Evolutionary conservation across 140 eudicot genomes (phyloP), one percentile per base, ranked within the genome.

Genomic region (Flaveria floridana): DNA sequence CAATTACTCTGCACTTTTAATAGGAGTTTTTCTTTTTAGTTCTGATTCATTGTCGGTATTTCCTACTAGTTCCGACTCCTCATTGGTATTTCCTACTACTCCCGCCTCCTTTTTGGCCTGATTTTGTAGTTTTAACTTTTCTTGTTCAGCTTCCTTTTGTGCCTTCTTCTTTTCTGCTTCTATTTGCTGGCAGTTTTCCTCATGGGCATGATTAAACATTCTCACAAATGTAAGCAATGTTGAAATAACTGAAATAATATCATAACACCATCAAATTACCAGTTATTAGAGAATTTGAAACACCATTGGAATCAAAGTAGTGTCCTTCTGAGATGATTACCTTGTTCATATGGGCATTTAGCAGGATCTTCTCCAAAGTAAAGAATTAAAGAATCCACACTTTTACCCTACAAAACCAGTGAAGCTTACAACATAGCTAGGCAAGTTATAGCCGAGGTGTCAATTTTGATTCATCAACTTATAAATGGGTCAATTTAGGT

Each of bases 341-440:
- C 95, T 91, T 83, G 90, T 71, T 91, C 97, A 81, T 86, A 91
- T 13, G 89, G 92, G 72, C 84, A 84, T 63, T 85, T 82, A 16
- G 81, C 78, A 72, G 90, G 90, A 79, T 91, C 92, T 84, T 95
- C 97, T 46, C 97, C 97, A 50, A 91, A 91, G 82, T 91, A 91
- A 72, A 77, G 72, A 72, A 88, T 84, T 79, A 88, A 73, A 14
- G 87, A 83, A 79, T 91, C 97, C 68, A 87, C 92, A 84, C 78
- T 75, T 70, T 80, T 86, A 74, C 92, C 95, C 97, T 91, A 73
- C 12, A 58, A 59, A 20, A 59, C 48, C 65, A 74, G 14, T 76
- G 26, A 62, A 26, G 18, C 3, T 68, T 80, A 74, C 68, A 28
- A 65, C 69, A 37, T 34, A 30, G 19, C n/a, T 66, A 28, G 25